Conservation (phyloP, 176 grass and related monocot genomes). For the Triticum aestivum region DNA sequence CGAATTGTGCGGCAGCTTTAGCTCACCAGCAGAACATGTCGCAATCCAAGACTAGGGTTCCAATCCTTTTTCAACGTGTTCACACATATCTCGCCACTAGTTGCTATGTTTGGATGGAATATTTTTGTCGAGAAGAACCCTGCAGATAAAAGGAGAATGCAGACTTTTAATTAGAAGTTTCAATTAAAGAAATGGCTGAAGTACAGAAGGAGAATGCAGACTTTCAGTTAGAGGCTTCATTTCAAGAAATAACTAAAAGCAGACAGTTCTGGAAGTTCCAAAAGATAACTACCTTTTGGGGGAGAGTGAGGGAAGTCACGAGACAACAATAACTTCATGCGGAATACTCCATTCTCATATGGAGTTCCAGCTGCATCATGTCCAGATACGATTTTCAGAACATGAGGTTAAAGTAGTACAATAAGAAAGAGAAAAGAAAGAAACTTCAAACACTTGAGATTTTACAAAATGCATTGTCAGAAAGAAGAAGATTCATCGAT, state of each 20-base stretch:
- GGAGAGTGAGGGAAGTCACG: slow-evolving; percentile 83
- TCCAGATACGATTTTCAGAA: slow-evolving; percentile 6
- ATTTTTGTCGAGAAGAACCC: slow-evolving; percentile 95
- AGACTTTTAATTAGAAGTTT: neutral
- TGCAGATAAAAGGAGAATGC: slow-evolving; percentile 31
- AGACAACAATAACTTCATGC: slow-evolving; percentile 91
- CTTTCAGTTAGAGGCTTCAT: neutral
- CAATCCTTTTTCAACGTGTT: slow-evolving; percentile 95
- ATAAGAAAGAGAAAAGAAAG: neutral
- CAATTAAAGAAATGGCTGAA: neutral
- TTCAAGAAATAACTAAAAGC: neutral
- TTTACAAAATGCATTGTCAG: neutral
- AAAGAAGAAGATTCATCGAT: neutral
- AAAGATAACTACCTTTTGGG: slow-evolving; percentile 61
- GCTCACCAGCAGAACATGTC: slow-evolving; percentile 85
- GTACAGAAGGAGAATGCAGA: neutral
- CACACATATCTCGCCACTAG: slow-evolving; percentile 90
- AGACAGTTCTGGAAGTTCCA: slow-evolving; percentile 8
- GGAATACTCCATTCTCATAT: slow-evolving; percentile 93
- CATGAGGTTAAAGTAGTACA: neutral
- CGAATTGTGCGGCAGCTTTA: neutral
- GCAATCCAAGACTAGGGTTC: slow-evolving; percentile 85
- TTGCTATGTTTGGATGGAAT: slow-evolving; percentile 96
- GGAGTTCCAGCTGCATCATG: slow-evolving; percentile 73
- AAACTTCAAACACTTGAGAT: neutral